Percentiles rank a stretch among this genome's conserved stretches.
These are phyloP conservation scores for Phytophthora sp. DNA, from an alignment of 352 stramenopile genomes.

Conservation along the genomic window DNA sequence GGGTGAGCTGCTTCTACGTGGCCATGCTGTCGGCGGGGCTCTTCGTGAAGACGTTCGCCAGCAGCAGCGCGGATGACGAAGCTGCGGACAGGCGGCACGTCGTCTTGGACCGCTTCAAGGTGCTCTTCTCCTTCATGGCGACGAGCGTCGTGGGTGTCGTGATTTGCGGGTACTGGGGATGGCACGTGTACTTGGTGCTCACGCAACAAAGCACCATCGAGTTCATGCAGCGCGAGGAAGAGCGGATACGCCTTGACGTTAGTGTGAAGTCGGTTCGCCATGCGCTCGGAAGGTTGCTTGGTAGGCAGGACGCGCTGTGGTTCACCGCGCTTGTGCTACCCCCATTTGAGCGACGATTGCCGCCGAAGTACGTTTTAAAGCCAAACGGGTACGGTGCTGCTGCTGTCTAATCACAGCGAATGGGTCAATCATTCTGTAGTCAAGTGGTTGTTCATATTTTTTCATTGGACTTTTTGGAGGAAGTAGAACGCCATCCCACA, in stretches of 20 bases:
- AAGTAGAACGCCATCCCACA: too few species aligned
- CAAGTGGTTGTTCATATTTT: neutral
- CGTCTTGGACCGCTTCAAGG: slow-evolving; percentile 36
- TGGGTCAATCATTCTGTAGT: too few species aligned
- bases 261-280: slow-evolving; percentile 14
- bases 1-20: slow-evolving; percentile 48
- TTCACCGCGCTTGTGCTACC: slow-evolving; percentile 33
- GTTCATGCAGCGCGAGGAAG: slow-evolving; percentile 33
- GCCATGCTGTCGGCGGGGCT: slow-evolving; percentile 37
- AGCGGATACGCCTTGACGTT: slow-evolving; percentile 12
- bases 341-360: slow-evolving; percentile 3
- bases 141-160: slow-evolving; percentile 39
- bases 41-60: slow-evolving; percentile 28
- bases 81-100: slow-evolving; percentile 4
- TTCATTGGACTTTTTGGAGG: too few species aligned
- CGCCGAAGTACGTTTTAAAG: slow-evolving; percentile 29
- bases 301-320: slow-evolving; percentile 36
- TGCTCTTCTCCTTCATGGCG: slow-evolving; percentile 46
- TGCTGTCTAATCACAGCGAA: too few species aligned
- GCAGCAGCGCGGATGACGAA: slow-evolving; percentile 18
- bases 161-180: slow-evolving; percentile 43
- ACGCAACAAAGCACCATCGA: slow-evolving; percentile 51
- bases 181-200: slow-evolving; percentile 55
- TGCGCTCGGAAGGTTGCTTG: slow-evolving; percentile 31
- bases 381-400: neutral